These are phyloP conservation scores for Somion occarium DNA, from an alignment of 1,284 basidiomycete species.

Conservation along the genomic window DNA sequence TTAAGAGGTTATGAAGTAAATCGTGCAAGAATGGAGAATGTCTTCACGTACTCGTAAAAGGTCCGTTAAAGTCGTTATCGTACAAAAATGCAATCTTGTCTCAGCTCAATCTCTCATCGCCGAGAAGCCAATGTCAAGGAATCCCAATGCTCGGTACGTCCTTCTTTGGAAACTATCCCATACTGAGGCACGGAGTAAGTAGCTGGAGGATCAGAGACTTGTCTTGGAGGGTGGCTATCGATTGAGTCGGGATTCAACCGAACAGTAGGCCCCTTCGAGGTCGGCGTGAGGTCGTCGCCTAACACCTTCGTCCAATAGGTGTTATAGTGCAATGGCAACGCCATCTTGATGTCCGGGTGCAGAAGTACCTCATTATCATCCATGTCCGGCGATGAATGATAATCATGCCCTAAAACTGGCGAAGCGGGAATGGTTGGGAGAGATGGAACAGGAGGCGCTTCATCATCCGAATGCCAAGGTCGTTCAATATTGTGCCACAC, in stretches of 20 bases:
- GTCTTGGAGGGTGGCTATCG: neutral
- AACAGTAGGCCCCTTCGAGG: neutral
- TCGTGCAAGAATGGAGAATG: no score
- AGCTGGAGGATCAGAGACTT: neutral
- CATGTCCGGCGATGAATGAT: neutral
- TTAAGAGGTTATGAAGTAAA: no score
- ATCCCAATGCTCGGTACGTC: no score
- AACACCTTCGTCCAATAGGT: neutral
- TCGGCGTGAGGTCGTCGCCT: neutral
- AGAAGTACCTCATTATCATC: neutral
- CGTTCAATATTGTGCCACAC: neutral
- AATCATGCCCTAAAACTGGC: neutral
- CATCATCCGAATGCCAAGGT: neutral
- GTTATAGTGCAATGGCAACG: neutral
- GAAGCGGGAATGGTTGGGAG: neutral
- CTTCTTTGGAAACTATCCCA: neutral
- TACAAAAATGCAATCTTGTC: no score
- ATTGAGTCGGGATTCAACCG: neutral
- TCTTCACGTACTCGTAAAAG: no score
- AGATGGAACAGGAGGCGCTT: neutral
- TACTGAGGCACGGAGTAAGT: neutral
- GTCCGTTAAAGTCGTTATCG: no score
- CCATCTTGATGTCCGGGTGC: neutral
- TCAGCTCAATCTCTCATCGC: no score
- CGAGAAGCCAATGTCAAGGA: no score